Base-by-base conservation (phyloP, 345 rosid genomes). In the Cardamine occulta region DNA sequence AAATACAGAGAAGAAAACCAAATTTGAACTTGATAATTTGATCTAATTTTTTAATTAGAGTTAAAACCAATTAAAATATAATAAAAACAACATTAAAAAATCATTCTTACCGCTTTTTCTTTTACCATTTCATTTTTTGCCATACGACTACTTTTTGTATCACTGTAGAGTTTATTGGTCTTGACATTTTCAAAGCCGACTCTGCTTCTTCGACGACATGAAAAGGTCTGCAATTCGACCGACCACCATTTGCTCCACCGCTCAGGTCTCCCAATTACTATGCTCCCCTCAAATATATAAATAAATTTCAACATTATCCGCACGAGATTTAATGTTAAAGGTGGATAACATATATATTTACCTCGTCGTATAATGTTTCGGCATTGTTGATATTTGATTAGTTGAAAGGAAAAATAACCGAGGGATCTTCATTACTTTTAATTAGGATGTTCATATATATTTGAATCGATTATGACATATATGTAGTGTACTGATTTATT, bases 161-260 rank as follows among this genome's bases (percentile, higher is more conserved):
- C 29, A 28, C 5, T 28, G 6, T 28, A 28, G 31, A 28, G 31
- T 28, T 28, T 28, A 28, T 28, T 28, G 31, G 31, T 28, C 31
- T 28, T 28, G 31, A 28, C 31, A 28, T 28, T 28, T 28, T 28
- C 31, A 28, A 28, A 28, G 31, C 31, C 6, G 31, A 28, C 31
- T 4, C 31, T 28, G 31, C 31, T 28, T 28, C 31, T 4, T 28
- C 54, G 34, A 32, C 12, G 26, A 69, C 53, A 28, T 17, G 17
- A 55, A 40, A 54, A 28, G 37, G 4, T 24, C 37, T 39, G 39
- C 62, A 9, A 53, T 24, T 37, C 6, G 63, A 57, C 42, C 18
- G 7, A 51, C 28, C 29, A 61, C 31, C 17, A 19, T 39, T 61
- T 39, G 32, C 42, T 56, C 53, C 74, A 57, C 74, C 74, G 55